Evolutionary conservation across 305 asterid genomes (phyloP).

Genomic region (Rubia tinctorum): DNA sequence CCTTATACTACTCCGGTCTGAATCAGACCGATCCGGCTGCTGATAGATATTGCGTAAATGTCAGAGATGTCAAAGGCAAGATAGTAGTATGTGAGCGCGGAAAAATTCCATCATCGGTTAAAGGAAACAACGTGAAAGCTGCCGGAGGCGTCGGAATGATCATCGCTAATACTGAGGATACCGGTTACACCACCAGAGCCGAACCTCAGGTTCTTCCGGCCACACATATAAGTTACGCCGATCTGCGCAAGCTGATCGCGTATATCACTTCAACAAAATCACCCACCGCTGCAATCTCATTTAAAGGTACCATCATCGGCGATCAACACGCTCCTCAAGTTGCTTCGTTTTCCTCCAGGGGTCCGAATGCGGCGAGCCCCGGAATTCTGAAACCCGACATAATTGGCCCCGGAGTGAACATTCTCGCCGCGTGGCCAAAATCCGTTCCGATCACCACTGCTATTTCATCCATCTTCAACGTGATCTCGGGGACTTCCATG

Average conservation of each 20-base stretch:
- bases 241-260: conserved; percentile 17
- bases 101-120: neutral
- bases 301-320: conserved; percentile 42
- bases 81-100: conserved; percentile 24
- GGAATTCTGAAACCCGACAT: conserved; percentile 63
- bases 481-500: conserved; percentile 59
- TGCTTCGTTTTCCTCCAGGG: conserved; percentile 22
- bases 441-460: conserved; percentile 27
- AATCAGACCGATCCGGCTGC: neutral
- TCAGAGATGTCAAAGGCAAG: conserved; percentile 25
- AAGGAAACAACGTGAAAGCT: conserved; percentile 24
- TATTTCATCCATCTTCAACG: conserved; percentile 33
- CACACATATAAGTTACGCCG: conserved; percentile 19
- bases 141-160: conserved; percentile 34
- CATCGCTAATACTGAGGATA: neutral
- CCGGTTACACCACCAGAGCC: conserved; percentile 17
- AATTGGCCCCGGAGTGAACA: too few species aligned
- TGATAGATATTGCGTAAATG: conserved; percentile 16
- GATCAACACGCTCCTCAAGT: conserved; percentile 28
- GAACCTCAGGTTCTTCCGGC: conserved; percentile 27
- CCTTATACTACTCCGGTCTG: conserved; percentile 21
- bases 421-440: conserved; percentile 22
- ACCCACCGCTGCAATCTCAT: conserved; percentile 26
- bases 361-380: conserved; percentile 16
- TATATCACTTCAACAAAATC: conserved; percentile 18